Evolutionary conservation across 495 filamentous ascomycete species (phyloP).

Genomic region (Aspergillus avenaceus): DNA sequence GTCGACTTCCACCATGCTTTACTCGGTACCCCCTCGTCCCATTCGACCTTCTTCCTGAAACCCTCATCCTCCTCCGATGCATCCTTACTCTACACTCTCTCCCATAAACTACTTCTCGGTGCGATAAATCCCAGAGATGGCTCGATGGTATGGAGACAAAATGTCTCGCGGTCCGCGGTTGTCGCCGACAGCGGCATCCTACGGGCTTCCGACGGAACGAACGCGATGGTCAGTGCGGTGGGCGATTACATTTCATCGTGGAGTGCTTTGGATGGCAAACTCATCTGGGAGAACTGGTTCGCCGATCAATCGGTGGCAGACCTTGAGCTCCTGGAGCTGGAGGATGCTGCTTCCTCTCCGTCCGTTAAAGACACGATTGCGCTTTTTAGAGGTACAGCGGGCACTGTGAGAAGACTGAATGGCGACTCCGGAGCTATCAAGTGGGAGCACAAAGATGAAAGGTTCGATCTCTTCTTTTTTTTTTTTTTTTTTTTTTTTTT

Average conservation of each 20-base stretch:
- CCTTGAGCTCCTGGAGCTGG: slow-evolving; percentile 73
- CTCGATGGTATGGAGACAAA: slow-evolving; percentile 79
- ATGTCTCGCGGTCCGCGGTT: slow-evolving; percentile 43
- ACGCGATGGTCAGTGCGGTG: slow-evolving; percentile 66
- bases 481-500: background rate
- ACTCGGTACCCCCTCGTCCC: slow-evolving; percentile 72
- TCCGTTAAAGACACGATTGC: slow-evolving; percentile 65
- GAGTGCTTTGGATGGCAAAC: slow-evolving; percentile 75
- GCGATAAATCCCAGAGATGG: slow-evolving; percentile 88
- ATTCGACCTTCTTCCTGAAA: slow-evolving; percentile 91
- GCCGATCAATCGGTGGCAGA: slow-evolving; percentile 59
- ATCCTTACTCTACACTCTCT: slow-evolving; percentile 86
- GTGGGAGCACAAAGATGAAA: slow-evolving; percentile 71
- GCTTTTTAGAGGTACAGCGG: slow-evolving; percentile 53
- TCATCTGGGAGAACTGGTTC: slow-evolving; percentile 66
- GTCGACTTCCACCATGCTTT: slow-evolving; percentile 92
- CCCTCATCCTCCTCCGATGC: slow-evolving; percentile 77
- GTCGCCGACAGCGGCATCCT: slow-evolving; percentile 44
- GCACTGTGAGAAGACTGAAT: slow-evolving; percentile 65
- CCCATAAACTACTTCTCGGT: slow-evolving; percentile 73
- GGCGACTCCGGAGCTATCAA: slow-evolving; percentile 67
- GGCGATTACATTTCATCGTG: slow-evolving; percentile 70
- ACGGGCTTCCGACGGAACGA: slow-evolving; percentile 67
- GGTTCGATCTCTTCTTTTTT: slow-evolving; percentile 26
- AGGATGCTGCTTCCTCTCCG: slow-evolving; percentile 44